Base-by-base conservation (phyloP, 2,329 filamentous ascomycete species). In the Tolypocladium tundrense region DNA sequence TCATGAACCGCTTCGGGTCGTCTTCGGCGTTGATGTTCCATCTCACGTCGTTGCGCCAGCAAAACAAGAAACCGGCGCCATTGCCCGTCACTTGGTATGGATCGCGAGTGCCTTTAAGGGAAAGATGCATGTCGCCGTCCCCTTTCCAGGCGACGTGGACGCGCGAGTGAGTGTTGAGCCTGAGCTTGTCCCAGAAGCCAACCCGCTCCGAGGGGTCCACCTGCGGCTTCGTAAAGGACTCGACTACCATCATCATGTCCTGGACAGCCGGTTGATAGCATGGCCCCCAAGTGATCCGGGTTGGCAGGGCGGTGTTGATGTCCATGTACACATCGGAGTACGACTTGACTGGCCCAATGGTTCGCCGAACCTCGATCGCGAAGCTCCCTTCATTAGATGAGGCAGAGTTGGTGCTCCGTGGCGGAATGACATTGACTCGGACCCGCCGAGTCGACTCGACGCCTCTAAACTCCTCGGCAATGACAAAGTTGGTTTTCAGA, bases 211-310 rank as follows among this genome's bases (percentile, higher is more conserved):
- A 97, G 1, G 90, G 88, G 70, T 99, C 95, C 35, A 97, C 80
- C 62, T 93, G 92, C 9, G 93, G 91, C 69, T 99, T 99, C 1
- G 93, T 97, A 70, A 99, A 97, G 2, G 90, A 93, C 73, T 99
- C 94, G 60, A 99, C 89, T 33, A 92, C 92, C 83, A 97, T 97
- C 94, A 99, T 99, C 88, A 97, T 96, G 68, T 99, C 95, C 71
- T 99, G 94, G 54, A 99, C 93, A 1, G 93, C 93, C 35, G 95
- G 94, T 68, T 99, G 95, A 68, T 97, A 99, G 2, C 92, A 96
- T 52, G 94, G 92, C 9, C 92, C 92, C 95, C 94, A 99, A 0
- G 93, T 97, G 56, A 99, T 93, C 51, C 90, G 86, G 0, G 94
- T 99, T 2, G 95, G 90, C 59, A 93, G 84, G 57, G 87, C 88